Evolutionary conservation across 176 grass and related monocot genomes (phyloP).

Genomic region (Aegilops umbellulata): DNA sequence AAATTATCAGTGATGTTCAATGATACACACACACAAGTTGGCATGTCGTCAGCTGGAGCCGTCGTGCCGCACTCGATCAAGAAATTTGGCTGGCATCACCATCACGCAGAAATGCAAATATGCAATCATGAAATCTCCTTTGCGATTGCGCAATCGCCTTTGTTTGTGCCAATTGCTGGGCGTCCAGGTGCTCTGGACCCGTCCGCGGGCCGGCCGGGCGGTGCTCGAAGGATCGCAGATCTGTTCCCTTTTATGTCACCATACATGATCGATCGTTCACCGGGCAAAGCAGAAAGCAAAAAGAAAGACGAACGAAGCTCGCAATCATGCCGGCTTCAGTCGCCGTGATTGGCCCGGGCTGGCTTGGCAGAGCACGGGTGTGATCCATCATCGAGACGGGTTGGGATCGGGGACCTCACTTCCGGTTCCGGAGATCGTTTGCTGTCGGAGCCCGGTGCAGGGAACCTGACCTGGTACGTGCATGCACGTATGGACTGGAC

Average conservation of each 20-base stretch:
- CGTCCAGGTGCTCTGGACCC: neutral
- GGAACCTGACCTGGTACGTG: conserved; percentile 20
- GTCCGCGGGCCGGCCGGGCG: neutral
- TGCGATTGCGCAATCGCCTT: neutral
- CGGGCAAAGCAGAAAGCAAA: neutral
- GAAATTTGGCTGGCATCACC: neutral
- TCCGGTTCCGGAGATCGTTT: neutral
- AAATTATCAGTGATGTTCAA: neutral
- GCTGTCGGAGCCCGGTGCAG: neutral
- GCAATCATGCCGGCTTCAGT: neutral
- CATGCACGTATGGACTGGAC: neutral
- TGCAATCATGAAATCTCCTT: neutral
- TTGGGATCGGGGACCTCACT: too few relatives aligned
- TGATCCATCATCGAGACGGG: neutral
- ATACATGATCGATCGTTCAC: neutral
- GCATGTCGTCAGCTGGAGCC: neutral
- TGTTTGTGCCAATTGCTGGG: neutral
- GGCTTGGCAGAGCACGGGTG: neutral
- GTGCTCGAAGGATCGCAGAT: neutral
- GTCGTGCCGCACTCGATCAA: neutral
- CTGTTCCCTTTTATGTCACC: conserved; percentile 1
- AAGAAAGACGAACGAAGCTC: neutral
- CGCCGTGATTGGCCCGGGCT: neutral
- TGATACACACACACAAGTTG: neutral
- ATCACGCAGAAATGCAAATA: neutral